Percentiles rank a stretch among this genome's conserved stretches.
phyloP scores from a whole-genome alignment of 441 rosid species.

The Bruguiera hainesii region DNA sequence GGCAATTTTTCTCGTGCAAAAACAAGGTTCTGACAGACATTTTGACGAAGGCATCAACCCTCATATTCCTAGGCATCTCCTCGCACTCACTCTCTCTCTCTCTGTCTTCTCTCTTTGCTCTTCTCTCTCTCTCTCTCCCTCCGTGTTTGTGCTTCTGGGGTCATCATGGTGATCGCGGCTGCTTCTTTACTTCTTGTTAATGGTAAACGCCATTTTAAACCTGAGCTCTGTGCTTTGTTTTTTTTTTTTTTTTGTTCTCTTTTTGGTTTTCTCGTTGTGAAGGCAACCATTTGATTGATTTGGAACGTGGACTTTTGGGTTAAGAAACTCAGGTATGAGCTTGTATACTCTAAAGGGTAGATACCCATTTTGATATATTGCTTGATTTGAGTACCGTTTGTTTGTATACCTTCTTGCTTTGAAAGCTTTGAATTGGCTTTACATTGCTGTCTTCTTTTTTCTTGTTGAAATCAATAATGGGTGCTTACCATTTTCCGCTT shows the following conservation, averaged over 20 bases:
- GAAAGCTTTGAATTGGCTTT: not conserved
- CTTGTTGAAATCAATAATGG: no score
- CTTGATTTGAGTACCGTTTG: conserved; percentile 1
- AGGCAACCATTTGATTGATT: not conserved
- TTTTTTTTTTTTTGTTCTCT: not conserved
- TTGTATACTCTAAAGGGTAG: conserved; percentile 3
- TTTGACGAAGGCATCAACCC: conserved; percentile 4
- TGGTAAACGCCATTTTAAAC: conserved; percentile 33
- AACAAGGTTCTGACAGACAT: conserved; percentile 1
- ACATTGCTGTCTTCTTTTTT: no score
- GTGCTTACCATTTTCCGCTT: no score
- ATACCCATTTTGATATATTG: conserved; percentile 19
- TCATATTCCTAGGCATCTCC: conserved; percentile 5
- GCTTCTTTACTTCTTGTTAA: conserved; percentile 52
- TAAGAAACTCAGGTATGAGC: not conserved
- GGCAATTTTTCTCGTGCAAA: not conserved
- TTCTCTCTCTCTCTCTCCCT: not conserved
- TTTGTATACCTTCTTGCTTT: not conserved
- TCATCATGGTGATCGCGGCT: conserved; percentile 74
- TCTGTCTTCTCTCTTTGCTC: not conserved
- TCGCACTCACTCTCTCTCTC: not conserved
- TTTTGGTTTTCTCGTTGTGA: not conserved
- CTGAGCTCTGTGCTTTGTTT: not conserved
- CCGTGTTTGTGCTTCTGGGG: conserved; percentile 17
- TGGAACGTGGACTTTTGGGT: not conserved